phyloP scores from a whole-genome alignment of 2,329 filamentous ascomycete genomes.

The Fusarium acutatum region DNA sequence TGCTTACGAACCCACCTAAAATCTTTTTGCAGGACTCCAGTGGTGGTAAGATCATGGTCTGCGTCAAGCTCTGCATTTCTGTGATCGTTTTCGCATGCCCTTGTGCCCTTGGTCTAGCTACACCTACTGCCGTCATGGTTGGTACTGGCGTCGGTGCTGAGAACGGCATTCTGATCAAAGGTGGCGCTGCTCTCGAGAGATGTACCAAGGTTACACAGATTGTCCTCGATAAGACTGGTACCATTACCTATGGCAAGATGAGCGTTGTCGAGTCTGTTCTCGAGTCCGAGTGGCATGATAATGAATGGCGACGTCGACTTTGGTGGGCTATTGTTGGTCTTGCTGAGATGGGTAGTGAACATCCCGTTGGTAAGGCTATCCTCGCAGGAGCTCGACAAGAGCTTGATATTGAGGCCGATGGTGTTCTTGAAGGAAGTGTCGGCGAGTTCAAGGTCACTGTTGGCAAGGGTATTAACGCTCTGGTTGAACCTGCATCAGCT shows the following conservation, averaged over 20 bases:
- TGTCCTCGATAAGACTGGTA: slow-evolving; percentile 95
- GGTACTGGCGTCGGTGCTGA: slow-evolving; percentile 97
- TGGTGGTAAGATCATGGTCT: slow-evolving; percentile 95
- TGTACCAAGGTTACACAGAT: slow-evolving; percentile 90
- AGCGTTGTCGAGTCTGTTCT: slow-evolving; percentile 80
- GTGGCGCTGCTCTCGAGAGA: slow-evolving; percentile 88
- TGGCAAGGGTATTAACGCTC: slow-evolving; percentile 84
- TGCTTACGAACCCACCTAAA: slow-evolving; percentile 81
- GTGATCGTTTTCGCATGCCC: slow-evolving; percentile 99
- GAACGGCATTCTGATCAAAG: slow-evolving; percentile 97
- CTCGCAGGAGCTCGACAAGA: slow-evolving; percentile 77
- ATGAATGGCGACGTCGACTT: slow-evolving; percentile 72
- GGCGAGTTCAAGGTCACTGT: slow-evolving; percentile 86
- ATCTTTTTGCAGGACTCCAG: slow-evolving; percentile 84
- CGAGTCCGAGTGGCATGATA: slow-evolving; percentile 73
- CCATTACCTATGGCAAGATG: slow-evolving; percentile 95
- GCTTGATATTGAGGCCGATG: slow-evolving; percentile 76
- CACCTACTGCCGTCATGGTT: slow-evolving; percentile 98
- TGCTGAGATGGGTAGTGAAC: slow-evolving; percentile 95
- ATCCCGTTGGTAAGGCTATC: slow-evolving; percentile 93
- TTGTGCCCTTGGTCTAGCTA: slow-evolving; percentile 93
- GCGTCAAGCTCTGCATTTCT: slow-evolving; percentile 95
- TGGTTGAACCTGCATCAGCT: slow-evolving; percentile 77
- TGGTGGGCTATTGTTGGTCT: slow-evolving; percentile 98
- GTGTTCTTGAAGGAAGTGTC: slow-evolving; percentile 80